Evolutionary conservation across 306 rosid species (phyloP).

Genomic region (Vigna trinervia): DNA sequence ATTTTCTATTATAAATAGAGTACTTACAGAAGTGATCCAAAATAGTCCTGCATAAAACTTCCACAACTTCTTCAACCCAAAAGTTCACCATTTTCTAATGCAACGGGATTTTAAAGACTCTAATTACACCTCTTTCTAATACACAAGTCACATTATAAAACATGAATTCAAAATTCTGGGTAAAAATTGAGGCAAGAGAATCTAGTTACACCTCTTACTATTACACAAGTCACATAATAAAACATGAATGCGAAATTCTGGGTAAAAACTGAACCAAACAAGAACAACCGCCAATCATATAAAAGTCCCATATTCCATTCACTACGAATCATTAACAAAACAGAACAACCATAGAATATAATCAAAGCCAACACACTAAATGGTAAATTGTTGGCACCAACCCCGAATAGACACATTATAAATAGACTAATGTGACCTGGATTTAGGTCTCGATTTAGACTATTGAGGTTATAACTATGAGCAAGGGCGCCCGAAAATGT

Average conservation of each 20-base stretch:
- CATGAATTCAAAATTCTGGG: slow-evolving; percentile 12
- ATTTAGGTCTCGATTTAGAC: no score
- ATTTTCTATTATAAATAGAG: neutral
- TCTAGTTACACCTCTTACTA: neutral
- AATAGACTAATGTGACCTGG: neutral
- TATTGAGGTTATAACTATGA: neutral
- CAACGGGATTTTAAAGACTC: slow-evolving; percentile 14
- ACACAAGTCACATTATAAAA: slow-evolving; percentile 19
- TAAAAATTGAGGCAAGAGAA: neutral
- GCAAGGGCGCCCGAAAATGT: neutral
- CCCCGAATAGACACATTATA: neutral
- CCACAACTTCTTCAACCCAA: neutral
- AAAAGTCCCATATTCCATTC: neutral
- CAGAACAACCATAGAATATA: neutral
- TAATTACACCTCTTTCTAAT: neutral
- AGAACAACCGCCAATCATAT: neutral
- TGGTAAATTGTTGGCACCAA: slow-evolving; percentile 12
- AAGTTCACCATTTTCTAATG: neutral
- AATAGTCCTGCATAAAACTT: slow-evolving; percentile 1
- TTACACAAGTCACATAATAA: slow-evolving; percentile 19
- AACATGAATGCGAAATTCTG: slow-evolving; percentile 1
- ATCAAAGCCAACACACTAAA: slow-evolving; percentile 5
- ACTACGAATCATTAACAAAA: neutral
- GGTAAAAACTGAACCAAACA: slow-evolving; percentile 15
- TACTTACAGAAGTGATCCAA: neutral